These are phyloP conservation scores for Penicilliopsis zonata DNA, from an alignment of 495 filamentous ascomycete species.

Conservation along the genomic window DNA sequence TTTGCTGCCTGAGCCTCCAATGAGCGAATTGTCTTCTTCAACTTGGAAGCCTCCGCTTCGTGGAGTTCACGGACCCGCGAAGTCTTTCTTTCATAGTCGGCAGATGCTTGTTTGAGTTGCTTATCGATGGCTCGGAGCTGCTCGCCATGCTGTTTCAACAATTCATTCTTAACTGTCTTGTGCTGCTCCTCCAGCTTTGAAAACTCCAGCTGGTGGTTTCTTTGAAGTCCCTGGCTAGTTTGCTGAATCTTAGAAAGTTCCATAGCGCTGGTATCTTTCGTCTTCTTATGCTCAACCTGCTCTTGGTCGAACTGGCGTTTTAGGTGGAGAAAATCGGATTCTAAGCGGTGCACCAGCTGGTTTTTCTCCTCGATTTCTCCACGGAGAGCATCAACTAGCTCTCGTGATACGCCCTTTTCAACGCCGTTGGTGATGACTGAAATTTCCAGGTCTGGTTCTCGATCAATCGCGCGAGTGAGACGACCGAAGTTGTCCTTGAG, in stretches of 20 bases:
- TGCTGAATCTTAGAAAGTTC: constrained; percentile 57
- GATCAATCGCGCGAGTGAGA: constrained; percentile 75
- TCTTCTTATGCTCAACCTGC: constrained; percentile 59
- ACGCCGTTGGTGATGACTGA: constrained; percentile 65
- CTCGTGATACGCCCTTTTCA: constrained; percentile 71
- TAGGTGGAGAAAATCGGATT: constrained; percentile 52
- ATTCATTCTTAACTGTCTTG: constrained; percentile 27
- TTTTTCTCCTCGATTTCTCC: constrained; percentile 64
- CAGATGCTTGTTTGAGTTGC: constrained; percentile 35
- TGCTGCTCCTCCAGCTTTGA: constrained; percentile 36
- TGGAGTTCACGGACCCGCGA: constrained; percentile 35
- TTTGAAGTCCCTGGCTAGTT: constrained; percentile 60
- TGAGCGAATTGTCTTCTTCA: constrained; percentile 45
- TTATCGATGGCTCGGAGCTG: constrained; percentile 34
- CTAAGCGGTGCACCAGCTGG: constrained; percentile 53
- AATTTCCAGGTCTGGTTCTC: constrained; percentile 78
- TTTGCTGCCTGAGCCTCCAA: constrained; percentile 52
- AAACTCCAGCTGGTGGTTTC: constrained; percentile 51
- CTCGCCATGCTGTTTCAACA: constrained; percentile 35
- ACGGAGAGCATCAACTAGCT: constrained; percentile 72
- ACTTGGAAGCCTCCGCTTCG: constrained; percentile 50
- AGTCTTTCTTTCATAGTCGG: constrained; percentile 36
- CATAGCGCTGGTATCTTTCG: constrained; percentile 51
- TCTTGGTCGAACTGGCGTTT: constrained; percentile 64
- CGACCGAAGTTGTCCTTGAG: constrained; percentile 92